Base-by-base conservation (phyloP, 2,329 filamentous ascomycete species). In the Monosporascus ibericus region DNA sequence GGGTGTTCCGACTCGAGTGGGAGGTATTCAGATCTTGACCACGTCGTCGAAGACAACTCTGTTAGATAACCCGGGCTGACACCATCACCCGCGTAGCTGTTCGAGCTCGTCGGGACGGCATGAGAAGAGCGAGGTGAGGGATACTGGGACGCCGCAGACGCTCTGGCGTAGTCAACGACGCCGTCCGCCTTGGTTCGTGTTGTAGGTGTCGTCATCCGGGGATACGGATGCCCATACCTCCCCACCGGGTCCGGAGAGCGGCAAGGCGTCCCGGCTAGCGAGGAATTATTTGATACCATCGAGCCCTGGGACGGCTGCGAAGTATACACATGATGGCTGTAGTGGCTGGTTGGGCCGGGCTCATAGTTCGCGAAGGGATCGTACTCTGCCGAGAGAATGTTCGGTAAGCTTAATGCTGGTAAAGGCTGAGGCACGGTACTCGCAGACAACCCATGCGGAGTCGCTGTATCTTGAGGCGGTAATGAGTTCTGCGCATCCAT, bases 311-410 rank as follows among this genome's bases (percentile, higher is more conserved):
- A 62, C 39, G 68, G 63, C 48, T 73, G 70, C 34, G 70, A 59
- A 27, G 69, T 63, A 62, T 80, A 82, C 52, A 75, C 61, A 54
- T 78, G 75, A 59, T 75, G 72, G 54, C 66, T 70, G 58, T 79
- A 81, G 3, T 75, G 57, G 20, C 67, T 56, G 51, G 71, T 63
- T 55, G 76, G 63, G 49, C 67, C 63, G 25, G 70, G 60, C 37
- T 75, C 72, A 60, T 79, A 81, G 52, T 70, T 68, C 55, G 70
- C 69, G 61, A 80, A 82, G 30, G 73, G 65, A 59, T 78, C 75
- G 61, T 81, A 82, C 46, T 79, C 78, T 37, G 73, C 64, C 36
- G 76, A 70, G 52, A 80, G 64, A 30, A 78, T 70, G 58, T 71
- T 75, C 50, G 76, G 70, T 55, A 74, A 70, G 51, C 69, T 66